These are phyloP conservation scores for Orbilia javanica DNA, from an alignment of 2,329 filamentous ascomycete genomes.

Conservation along the genomic window DNA sequence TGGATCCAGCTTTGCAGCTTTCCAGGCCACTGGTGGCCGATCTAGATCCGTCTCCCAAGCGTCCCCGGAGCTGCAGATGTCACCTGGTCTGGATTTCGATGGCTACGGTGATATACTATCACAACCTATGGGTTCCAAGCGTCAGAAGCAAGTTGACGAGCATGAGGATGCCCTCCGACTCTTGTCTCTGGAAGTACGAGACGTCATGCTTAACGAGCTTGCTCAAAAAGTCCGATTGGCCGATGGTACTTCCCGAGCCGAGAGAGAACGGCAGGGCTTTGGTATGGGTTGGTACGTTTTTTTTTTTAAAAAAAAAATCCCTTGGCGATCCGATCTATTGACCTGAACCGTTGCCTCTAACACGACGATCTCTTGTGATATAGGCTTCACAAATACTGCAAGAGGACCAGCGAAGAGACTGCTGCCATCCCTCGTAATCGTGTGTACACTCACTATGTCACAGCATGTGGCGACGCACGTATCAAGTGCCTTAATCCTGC, in stretches of 20 bases:
- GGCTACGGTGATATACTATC: slow-evolving; percentile 52
- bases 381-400: slow-evolving; percentile 62
- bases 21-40: slow-evolving; percentile 46
- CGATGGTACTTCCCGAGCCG: slow-evolving; percentile 73
- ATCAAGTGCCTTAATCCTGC: slow-evolving; percentile 96
- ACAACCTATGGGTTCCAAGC: slow-evolving; percentile 45
- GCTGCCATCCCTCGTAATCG: slow-evolving; percentile 84
- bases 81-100: slow-evolving; percentile 46
- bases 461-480: slow-evolving; percentile 88
- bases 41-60: slow-evolving; percentile 53
- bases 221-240: slow-evolving; percentile 61
- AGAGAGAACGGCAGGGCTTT: slow-evolving; percentile 86
- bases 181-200: slow-evolving; percentile 61
- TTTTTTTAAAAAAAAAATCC: no score
- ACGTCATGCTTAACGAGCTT: slow-evolving; percentile 61
- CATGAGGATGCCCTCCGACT: slow-evolving; percentile 62
- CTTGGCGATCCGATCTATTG: neutral
- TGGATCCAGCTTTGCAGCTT: slow-evolving; percentile 50
- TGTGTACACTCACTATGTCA: slow-evolving; percentile 95
- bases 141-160: slow-evolving; percentile 60
- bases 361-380: slow-evolving; percentile 17
- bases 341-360: slow-evolving; percentile 13
- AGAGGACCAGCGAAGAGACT: slow-evolving; percentile 61
- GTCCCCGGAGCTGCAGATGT: slow-evolving; percentile 53
- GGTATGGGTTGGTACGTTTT: slow-evolving; percentile 86